Percentiles rank a stretch among this genome's conserved stretches.
Conservation (phyloP, 2,329 filamentous ascomycete species). For the Fusarium aywerte region DNA sequence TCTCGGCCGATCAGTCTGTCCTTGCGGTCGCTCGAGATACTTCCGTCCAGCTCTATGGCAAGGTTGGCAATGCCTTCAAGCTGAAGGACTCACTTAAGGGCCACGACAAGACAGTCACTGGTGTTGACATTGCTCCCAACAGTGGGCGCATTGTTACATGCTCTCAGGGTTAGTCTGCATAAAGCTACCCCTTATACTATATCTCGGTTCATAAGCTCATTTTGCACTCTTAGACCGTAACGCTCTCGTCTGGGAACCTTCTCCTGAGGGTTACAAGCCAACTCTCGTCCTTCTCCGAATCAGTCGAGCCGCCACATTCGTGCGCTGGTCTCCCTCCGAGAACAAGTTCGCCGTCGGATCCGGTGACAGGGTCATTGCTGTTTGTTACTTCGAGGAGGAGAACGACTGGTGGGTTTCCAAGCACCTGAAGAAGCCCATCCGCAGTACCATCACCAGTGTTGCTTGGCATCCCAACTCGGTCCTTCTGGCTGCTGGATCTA, state of each 20-base stretch:
- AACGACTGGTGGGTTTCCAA: constrained; percentile 99
- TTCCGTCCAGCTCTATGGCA: constrained; percentile 86
- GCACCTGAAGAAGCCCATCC: constrained; percentile 98
- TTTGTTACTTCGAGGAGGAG: constrained; percentile 99
- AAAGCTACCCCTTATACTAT: background rate
- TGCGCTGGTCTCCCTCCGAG: constrained; percentile 96
- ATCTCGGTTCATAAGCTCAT: constrained; percentile 15
- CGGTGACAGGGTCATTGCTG: constrained; percentile 91
- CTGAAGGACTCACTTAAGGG: constrained; percentile 93
- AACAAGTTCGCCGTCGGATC: constrained; percentile 98
- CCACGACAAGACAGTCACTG: constrained; percentile 96
- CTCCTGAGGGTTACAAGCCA: constrained; percentile 92
- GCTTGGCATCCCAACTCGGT: constrained; percentile 99
- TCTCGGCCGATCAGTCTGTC: constrained; percentile 89
- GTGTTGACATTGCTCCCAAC: constrained; percentile 92
- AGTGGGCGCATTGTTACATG: constrained; percentile 96
- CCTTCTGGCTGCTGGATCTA: constrained; percentile 92
- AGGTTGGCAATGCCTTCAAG: constrained; percentile 77
- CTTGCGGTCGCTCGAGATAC: constrained; percentile 93
- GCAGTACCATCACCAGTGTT: constrained; percentile 94
- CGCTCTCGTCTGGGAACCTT: constrained; percentile 96
- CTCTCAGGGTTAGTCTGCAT: constrained; percentile 77
- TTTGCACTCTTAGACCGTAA: constrained; percentile 77
- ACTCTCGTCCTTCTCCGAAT: constrained; percentile 97
- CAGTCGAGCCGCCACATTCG: constrained; percentile 95